phyloP scores from a whole-genome alignment of 164 flowering plant genomes.

The Vitis riparia region DNA sequence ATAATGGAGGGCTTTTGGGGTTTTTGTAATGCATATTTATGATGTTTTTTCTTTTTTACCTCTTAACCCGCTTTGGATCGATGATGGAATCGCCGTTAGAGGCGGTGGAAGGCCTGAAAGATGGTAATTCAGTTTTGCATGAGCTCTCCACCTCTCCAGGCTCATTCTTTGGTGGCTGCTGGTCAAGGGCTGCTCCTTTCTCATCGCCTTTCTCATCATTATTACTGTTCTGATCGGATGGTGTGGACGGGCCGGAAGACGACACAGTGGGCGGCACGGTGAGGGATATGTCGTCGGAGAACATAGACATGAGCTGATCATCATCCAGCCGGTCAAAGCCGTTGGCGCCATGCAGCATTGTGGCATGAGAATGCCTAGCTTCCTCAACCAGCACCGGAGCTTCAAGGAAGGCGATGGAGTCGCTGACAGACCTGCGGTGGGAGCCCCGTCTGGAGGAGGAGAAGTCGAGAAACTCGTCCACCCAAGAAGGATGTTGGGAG shows the following conservation, averaged over 20 bases:
- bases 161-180: slow-evolving; percentile 34
- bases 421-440: slow-evolving; percentile 63
- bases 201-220: slow-evolving; percentile 38
- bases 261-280: slow-evolving; percentile 27
- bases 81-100: slow-evolving; percentile 27
- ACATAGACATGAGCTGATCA: slow-evolving; percentile 72
- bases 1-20: not conserved
- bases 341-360: slow-evolving; percentile 2
- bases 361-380: slow-evolving; percentile 11
- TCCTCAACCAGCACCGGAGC: slow-evolving; percentile 27
- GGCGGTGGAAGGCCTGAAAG: slow-evolving; percentile 3
- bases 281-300: slow-evolving; percentile 45
- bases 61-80: slow-evolving; percentile 82
- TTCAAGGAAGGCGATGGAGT: slow-evolving; percentile 66
- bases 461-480: slow-evolving; percentile 87
- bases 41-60: slow-evolving; percentile 34
- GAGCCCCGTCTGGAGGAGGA: slow-evolving; percentile 51
- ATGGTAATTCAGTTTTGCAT: slow-evolving; percentile 21
- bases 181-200: slow-evolving; percentile 5
- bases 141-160: slow-evolving; percentile 53
- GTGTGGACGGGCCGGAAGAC: slow-evolving; percentile 52
- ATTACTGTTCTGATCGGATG: slow-evolving; percentile 66
- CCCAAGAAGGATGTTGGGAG: slow-evolving; percentile 44
- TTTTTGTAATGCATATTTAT: not conserved
- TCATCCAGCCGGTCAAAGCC: slow-evolving; percentile 64